Base-by-base conservation (phyloP, 2,329 filamentous ascomycete genomes). In the Passalora sequoiae region DNA sequence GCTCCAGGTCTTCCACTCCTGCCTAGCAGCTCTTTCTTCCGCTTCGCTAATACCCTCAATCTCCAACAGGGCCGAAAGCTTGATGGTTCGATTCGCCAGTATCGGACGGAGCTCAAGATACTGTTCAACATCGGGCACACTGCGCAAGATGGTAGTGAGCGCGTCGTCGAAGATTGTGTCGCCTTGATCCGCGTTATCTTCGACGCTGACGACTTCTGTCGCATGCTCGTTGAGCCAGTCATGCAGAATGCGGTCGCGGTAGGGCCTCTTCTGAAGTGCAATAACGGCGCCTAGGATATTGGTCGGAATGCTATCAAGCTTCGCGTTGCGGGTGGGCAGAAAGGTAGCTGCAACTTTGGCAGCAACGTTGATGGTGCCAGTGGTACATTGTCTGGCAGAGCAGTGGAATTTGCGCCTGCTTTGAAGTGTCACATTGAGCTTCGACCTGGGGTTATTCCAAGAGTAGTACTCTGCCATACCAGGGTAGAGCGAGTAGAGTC, bases 401-500 rank as follows among this genome's bases (percentile, higher is more conserved):
- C n/a, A 46, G 24, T 35, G 37, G 13, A 40, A 46, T 4, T 28
- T 31, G 17, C 44, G 39, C n/a, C 31, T 8, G 16, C 33, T 19
- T 30, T 39, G 25, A 4, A 38, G 39, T 2, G 36, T 20, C 22
- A 43, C 32, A 10, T 22, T 37, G 15, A 46, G 31, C 21, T 40
- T 13, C 28, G 13, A 36, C 22, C 36, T 32, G 10, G 17, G 19
- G 12, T 20, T 27, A 25, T 29, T n/a, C n/a, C n/a, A n/a, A n/a
- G n/a, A n/a, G n/a, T 40, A 16, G 8, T 12, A 21, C 7, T 24
- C 21, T 13, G 8, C 16, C 10, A 46, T 20, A 9, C 28, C 28
- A 7, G 48, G 48, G 31, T 47, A 50, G n/a, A 47, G 22, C 15
- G 28, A n/a, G 21, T 50, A 43, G 2, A 50, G 33, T 9, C 48